Base-by-base conservation (phyloP, 305 asterid species). In the Fraxinus sp. region DNA sequence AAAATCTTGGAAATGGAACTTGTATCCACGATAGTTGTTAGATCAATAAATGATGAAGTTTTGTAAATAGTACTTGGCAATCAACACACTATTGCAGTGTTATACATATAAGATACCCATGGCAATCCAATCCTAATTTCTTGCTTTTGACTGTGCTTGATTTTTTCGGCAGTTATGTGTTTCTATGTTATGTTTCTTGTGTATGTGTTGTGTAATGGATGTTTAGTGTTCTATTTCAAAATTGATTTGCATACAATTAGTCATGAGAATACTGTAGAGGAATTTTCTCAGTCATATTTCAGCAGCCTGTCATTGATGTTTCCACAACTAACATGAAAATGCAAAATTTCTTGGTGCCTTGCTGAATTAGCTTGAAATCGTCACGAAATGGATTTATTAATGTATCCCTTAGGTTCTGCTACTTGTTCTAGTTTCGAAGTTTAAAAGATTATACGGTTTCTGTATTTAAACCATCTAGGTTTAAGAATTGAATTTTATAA, bases 401-500 rank as follows among this genome's bases (percentile, higher is more conserved):
- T 79, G 33, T 79, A 68, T 28, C n/a, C 39, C 26, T 46, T 36
- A 55, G 39, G 32, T 77, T 75, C 28, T 81, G 79, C 80, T 39
- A 30, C 77, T 74, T 76, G 78, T 74, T 75, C 83, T 55, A 7
- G 39, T 59, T 37, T 80, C 73, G 62, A 46, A 78, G 39, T 28
- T 62, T 81, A 13, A 62, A 41, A 74, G 36, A 14, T 82, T 72
- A 74, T 74, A 59, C 70, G 76, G 68, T 32, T 24, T 71, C 70
- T 49, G 59, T 49, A 49, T 14, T 49, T 68, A 76, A 77, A 66
- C 11, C 44, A 20, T 71, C 55, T 7, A 33, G 37, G 26, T 78
- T 78, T 59, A 57, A 71, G 36, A 77, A 32, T 41, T 78, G 2
- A 72, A 77, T 87, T 87, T 77, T 77, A 78, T 80, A 73, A 83